Base-by-base conservation (phyloP, 306 rosid species). In the Prosopis cineraria region DNA sequence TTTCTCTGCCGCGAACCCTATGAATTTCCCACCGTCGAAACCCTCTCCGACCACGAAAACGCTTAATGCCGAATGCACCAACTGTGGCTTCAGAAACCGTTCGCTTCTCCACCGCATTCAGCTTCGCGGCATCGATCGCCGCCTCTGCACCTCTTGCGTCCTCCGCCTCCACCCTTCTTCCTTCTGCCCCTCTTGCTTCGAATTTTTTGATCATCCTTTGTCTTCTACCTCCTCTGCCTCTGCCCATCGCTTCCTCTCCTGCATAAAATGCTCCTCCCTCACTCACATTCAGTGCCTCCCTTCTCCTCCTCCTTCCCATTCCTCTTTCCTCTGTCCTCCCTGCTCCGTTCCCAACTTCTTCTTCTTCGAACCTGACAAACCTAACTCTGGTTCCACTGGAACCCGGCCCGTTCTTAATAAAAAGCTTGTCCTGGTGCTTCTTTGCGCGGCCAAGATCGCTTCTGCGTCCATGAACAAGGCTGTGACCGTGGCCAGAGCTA, bases 61-160 rank as follows among this genome's bases (percentile, higher is more conserved):
- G 41, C 20, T 5, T 25, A 43, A 24, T 34, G 12, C 22, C 31
- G 89, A 85, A 73, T 94, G 98, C 69, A 72, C 83, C 60, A 84
- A 87, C 63, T 94, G 98, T 76, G 84, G 62, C 39, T 72, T 83
- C 20, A 83, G 75, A 3, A 78, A 81, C 11, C 77, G 83, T 1
- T 84, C 85, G 86, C 52, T 90, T n/a, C 70, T 87, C 48, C 98
- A 94, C 84, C 77, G 80, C 40, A 83, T 89, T n/a, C 80, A 79
- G 0, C 52, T 87, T 43, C 85, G 91, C 34, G 85, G 87, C 40
- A 58, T 39, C 8, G 85, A 83, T 70, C 96, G 93, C 0, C 91
- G 84, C 19, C 74, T 90, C 22, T 93, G 98, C 89, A 93, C 98
- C 20, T 85, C 97, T 13, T 93, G 98, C 74, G 93, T 91, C 56